Conservation (phyloP, 345 rosid species). For the Eucalyptus guilfoylei region DNA sequence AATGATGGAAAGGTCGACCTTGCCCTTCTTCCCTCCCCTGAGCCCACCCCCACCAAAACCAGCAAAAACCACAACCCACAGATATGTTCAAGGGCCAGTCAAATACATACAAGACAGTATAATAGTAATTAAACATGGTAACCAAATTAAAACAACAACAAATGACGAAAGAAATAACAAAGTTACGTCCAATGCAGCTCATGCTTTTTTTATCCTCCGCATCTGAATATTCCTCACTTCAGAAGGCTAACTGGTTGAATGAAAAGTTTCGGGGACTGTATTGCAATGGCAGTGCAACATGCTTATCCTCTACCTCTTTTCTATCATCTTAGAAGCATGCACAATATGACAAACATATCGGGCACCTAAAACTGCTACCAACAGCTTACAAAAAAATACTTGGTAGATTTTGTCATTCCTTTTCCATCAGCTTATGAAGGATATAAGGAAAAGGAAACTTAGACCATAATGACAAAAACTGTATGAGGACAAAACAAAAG, state of each 20-base stretch:
- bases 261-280: not conserved
- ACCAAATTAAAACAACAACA: not conserved
- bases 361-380: not conserved
- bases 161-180: not conserved
- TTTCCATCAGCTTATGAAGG: not conserved
- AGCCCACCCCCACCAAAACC: not conserved
- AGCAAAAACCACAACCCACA: not conserved
- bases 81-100: not conserved
- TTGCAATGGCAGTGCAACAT: not conserved
- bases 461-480: not conserved
- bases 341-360: not conserved
- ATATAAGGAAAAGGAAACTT: not conserved
- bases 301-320: not conserved
- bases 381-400: not conserved
- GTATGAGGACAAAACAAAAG: not conserved
- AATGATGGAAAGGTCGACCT: not conserved
- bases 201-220: not conserved
- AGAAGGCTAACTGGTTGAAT: not conserved
- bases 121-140: not conserved
- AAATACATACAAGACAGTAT: not conserved
- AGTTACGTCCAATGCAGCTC: not conserved
- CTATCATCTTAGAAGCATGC: not conserved
- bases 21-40: not conserved
- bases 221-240: not conserved
- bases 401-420: not conserved